Evolutionary conservation across 192 early-diverging fungal species (phyloP).

Genomic region (Diversispora eburnea): DNA sequence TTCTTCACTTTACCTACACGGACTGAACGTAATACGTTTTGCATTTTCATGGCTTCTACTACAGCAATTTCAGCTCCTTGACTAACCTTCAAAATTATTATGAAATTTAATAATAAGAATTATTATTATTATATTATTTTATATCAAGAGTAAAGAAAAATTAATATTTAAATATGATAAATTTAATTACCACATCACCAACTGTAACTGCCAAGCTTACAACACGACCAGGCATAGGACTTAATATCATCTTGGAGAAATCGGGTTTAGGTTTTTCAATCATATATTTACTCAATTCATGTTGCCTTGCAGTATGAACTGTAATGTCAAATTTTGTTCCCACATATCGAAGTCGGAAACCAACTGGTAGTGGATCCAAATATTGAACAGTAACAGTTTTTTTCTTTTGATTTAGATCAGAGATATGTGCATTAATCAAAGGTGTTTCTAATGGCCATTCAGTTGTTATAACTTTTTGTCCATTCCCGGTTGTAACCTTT

Average conservation of each 20-base stretch:
- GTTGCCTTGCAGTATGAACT: constrained; percentile 59
- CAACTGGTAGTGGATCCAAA: constrained; percentile 66
- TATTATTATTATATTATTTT: too few relatives aligned
- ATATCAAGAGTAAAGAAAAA: neutral
- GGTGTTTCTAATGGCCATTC: constrained; percentile 77
- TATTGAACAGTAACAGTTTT: constrained; percentile 63
- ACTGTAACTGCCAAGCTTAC: constrained; percentile 75
- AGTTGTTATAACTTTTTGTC: constrained; percentile 36
- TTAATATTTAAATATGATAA: neutral
- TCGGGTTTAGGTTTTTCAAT: constrained; percentile 72
- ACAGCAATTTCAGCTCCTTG: constrained; percentile 82
- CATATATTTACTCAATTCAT: constrained; percentile 66
- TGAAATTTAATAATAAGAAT: neutral
- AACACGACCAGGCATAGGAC: constrained; percentile 92
- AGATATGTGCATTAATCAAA: constrained; percentile 53
- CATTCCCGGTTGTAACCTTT: constrained; percentile 35
- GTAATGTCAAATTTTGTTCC: constrained; percentile 82
- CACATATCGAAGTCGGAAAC: constrained; percentile 75
- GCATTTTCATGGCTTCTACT: constrained; percentile 99
- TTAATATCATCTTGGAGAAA: constrained; percentile 65
- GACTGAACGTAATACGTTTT: constrained; percentile 82
- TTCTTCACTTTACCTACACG: constrained; percentile 74
- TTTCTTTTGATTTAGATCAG: constrained; percentile 36
- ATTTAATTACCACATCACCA: constrained; percentile 58
- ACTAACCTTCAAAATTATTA: constrained; percentile 44